Evolutionary conservation across 2,329 filamentous ascomycete genomes (phyloP), one percentile per base, ranked within the genome.

Genomic region (Fusarium liriodendri): DNA sequence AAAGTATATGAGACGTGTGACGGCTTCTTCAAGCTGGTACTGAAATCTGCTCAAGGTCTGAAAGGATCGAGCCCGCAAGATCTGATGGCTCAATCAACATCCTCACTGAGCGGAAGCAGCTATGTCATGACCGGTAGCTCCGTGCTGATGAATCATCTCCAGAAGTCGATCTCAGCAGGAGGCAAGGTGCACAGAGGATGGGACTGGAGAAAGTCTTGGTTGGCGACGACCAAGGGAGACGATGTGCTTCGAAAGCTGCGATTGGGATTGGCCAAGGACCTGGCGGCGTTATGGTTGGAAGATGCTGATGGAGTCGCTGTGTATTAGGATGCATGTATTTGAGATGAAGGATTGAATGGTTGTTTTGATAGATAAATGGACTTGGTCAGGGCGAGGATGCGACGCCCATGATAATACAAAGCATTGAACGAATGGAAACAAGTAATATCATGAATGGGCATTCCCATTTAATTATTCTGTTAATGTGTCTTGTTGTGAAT

Each of bases 171-270:
- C 60, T 83, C 85, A n/a, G 85, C 86, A 22, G 89, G 88, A 8
- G 83, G 83, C n/a, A 83, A 87, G 64, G 82, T 86, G 8, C 87
- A 89, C 73, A 85, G 93, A 62, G 90, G 90, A 14, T 95, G 93
- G 93, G 92, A 95, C 82, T 95, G 93, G 94, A 86, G 94, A 76
- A 85, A 85, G 82, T 94, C 93, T 91, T 85, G 97, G 93, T 92
- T 85, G 90, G 79, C 89, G 33, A 87, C 86, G 13, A 89, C 88
- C 20, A 90, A 85, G 71, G 93, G 91, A 0, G 87, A 87, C 57
- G 93, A 96, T 72, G 86, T 98, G n/a, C 83, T 98, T 68, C 87
- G 88, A 73, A 88, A 92, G 73, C 80, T 98, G 82, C 89, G 95
- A 73, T 81, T 94, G 61, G 93, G 92, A 3, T 82, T 98, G 78